Evolutionary conservation across 108 stramenopile genomes (phyloP).

Genomic region (Cyclotella baltica): DNA sequence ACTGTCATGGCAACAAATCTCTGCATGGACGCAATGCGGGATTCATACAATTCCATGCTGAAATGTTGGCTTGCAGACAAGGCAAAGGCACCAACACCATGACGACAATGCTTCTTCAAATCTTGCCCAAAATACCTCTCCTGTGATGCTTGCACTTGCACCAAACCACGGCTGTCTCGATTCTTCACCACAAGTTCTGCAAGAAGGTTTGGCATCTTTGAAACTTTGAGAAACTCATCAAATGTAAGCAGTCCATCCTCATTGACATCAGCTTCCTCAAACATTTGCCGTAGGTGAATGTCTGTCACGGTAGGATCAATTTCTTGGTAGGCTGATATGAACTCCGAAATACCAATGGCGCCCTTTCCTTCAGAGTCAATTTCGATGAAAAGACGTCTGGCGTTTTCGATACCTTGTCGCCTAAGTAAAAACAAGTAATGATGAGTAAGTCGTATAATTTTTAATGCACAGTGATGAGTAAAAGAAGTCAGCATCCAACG

Average conservation of each 20-base stretch:
- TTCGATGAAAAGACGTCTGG: slow-evolving; percentile 46
- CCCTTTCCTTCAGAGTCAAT: slow-evolving; percentile 48
- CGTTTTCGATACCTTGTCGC: slow-evolving; percentile 51
- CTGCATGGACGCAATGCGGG: slow-evolving; percentile 57
- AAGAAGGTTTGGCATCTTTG: slow-evolving; percentile 47
- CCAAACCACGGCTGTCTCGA: slow-evolving; percentile 43
- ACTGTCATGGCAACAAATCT: slow-evolving; percentile 63
- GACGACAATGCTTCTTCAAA: slow-evolving; percentile 24
- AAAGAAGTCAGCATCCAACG: not conserved
- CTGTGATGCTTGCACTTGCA: slow-evolving; percentile 47
- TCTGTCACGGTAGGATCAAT: slow-evolving; percentile 30
- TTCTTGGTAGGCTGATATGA: slow-evolving; percentile 54
- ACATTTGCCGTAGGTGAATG: slow-evolving; percentile 39
- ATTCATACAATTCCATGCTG: slow-evolving; percentile 64
- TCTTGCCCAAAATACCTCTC: slow-evolving; percentile 59
- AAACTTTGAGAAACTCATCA: slow-evolving; percentile 54
- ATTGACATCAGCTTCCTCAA: slow-evolving; percentile 55
- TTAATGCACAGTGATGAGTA: not conserved
- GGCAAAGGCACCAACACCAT: slow-evolving; percentile 37
- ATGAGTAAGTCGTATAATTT: too few species aligned
- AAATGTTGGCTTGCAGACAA: slow-evolving; percentile 54
- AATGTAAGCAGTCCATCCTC: slow-evolving; percentile 50
- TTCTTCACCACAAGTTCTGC: slow-evolving; percentile 46
- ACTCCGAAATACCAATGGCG: slow-evolving; percentile 38
- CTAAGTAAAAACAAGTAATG: not conserved